phyloP scores from a whole-genome alignment of 78 protist genomes.

The Dictyostelium brefeldianum region DNA sequence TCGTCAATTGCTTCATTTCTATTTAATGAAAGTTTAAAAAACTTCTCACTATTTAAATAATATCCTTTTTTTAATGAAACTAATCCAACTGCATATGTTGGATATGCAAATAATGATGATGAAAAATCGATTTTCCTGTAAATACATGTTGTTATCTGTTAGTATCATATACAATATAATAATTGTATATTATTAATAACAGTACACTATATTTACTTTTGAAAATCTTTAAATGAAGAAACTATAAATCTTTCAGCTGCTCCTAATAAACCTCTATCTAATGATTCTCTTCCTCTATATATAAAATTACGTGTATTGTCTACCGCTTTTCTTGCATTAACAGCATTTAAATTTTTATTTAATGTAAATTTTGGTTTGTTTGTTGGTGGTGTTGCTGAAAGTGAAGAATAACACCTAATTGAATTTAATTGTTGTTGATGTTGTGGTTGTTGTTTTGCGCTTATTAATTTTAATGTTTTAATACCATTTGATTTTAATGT shows the following conservation, averaged over 20 bases:
- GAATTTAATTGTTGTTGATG: no score
- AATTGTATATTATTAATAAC: neutral
- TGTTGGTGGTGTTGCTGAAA: neutral
- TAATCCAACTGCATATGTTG: slow-evolving; percentile 52
- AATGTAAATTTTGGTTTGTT: neutral
- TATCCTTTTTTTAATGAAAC: slow-evolving; percentile 45
- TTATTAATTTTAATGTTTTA: no score
- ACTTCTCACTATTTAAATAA: neutral
- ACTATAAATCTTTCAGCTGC: slow-evolving; percentile 30
- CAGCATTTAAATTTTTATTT: neutral
- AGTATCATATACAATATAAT: no score
- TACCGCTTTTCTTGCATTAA: neutral
- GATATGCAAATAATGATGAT: slow-evolving; percentile 55
- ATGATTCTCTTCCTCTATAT: neutral
- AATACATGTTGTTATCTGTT: neutral
- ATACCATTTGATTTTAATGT: no score
- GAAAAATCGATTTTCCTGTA: slow-evolving; percentile 15
- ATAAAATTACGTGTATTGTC: neutral
- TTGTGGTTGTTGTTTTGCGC: no score
- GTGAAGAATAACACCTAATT: slow-evolving; percentile 11
- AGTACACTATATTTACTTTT: slow-evolving; percentile 6
- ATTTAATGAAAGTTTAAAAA: slow-evolving; percentile 28
- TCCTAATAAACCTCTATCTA: slow-evolving; percentile 33
- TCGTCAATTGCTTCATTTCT: slow-evolving; percentile 28
- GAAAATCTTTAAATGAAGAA: neutral